Evolutionary conservation across 352 stramenopile species (phyloP), one percentile per base, ranked within the genome.

Genomic region (Salisapilia sapeloensis): DNA sequence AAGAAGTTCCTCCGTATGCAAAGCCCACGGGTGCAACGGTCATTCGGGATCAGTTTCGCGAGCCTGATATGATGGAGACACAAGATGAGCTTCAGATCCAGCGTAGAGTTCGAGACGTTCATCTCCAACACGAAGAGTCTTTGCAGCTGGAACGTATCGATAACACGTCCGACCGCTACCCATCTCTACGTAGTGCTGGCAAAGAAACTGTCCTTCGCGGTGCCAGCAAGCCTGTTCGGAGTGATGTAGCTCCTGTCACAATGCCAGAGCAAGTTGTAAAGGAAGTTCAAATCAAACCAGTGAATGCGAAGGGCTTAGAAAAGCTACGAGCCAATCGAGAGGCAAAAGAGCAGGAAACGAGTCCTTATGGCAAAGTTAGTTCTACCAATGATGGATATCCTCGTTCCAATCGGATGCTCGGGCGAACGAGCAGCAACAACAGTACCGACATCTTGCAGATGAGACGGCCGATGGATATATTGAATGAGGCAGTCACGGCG

Each of bases 241-340:
- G 79, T 12, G 72, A 86, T 30, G 59, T 60, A 16, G 58, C 50
- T 11, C 64, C 69, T 0, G 44, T 62, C 6, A 31, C 78, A 2
- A 56, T 70, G 43, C 61, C 77, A 13, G 57, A 82, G 35, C 56
- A 90, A 12, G 59, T 84, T 10, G 79, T 93, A 13, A 80, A 86
- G 40, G 67, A 93, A 33, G 80, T 94, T 15, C 63, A 92, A 44
- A 91, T 94, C 38, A 92, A 92, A 43, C 70, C 84, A 14, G 75
- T 91, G 29, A 84, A 82, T 43, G 60, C 82, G 17, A 70, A 77
- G 40, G 81, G 75, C 10, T 48, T 92, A 6, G 76, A 87, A 32
- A 84, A 90, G 36, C 52, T 93, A 20, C 67, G 78, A 1, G 54
- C 63, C 17, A 85, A 57, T 20, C 59, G 66, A 20, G 75, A 90